A percentile compares a stretch with the other conserved stretches of the same genome.
These are phyloP conservation scores for Phytophthora capsici DNA, from an alignment of 352 stramenopile species.

Conservation along the genomic window DNA sequence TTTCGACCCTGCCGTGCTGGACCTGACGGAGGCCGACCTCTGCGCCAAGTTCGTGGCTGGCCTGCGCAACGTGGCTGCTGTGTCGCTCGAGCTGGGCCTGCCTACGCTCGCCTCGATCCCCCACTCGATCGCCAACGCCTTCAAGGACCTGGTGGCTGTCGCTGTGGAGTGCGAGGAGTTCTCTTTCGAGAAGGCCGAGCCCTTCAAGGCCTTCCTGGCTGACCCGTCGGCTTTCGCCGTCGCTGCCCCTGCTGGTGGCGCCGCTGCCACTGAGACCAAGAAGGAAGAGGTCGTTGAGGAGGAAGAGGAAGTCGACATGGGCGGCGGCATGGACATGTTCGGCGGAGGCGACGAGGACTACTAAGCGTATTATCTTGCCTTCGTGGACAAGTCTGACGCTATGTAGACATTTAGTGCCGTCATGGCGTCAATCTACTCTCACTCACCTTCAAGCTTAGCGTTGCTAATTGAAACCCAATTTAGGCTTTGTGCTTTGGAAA, in stretches of 20 bases:
- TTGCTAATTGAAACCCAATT: constrained; percentile 35
- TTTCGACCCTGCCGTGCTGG: constrained; percentile 98
- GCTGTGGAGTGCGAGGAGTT: constrained; percentile 96
- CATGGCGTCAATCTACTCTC: constrained; percentile 10
- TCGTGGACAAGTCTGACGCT: background rate
- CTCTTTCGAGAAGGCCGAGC: constrained; percentile 97
- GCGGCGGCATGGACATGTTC: constrained; percentile 90
- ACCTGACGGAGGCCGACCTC: constrained; percentile 98
- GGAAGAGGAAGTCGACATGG: constrained; percentile 86
- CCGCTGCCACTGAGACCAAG: constrained; percentile 59
- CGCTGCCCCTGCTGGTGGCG: constrained; percentile 85
- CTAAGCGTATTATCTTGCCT: constrained; percentile 42
- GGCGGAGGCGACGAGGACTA: constrained; percentile 71
- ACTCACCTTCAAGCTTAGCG: constrained; percentile 17
- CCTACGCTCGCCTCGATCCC: constrained; percentile 98
- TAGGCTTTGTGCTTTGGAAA: constrained; percentile 29
- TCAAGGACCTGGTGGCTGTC: constrained; percentile 97
- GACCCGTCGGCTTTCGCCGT: constrained; percentile 94
- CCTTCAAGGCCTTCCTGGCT: constrained; percentile 97
- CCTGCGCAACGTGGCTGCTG: constrained; percentile 93
- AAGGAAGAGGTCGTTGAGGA: constrained; percentile 76
- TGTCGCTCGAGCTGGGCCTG: constrained; percentile 96
- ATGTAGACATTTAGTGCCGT: constrained; percentile 5
- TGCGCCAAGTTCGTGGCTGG: constrained; percentile 95
- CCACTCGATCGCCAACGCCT: constrained; percentile 99